These are phyloP conservation scores for Cocos nucifera DNA, from an alignment of 176 grass and related monocot genomes.

Conservation along the genomic window DNA sequence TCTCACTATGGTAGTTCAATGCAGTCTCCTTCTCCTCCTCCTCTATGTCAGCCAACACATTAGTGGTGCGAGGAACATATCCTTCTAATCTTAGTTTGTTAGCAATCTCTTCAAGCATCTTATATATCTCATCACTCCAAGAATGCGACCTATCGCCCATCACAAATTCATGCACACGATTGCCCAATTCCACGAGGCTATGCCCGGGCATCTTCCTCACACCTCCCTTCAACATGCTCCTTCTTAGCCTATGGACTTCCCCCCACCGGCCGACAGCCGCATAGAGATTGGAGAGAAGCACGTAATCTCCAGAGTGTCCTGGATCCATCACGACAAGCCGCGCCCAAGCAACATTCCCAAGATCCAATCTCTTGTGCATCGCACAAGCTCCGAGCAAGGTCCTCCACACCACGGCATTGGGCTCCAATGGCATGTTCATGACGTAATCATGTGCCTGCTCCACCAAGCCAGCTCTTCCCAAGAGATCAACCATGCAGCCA, in stretches of 20 bases:
- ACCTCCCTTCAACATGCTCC: conserved; percentile 45
- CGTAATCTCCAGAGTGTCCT: conserved; percentile 66
- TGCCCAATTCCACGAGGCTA: conserved; percentile 56
- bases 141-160: conserved; percentile 72
- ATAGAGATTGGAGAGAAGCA: conserved; percentile 80
- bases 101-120: conserved; percentile 58
- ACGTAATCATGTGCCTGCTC: conserved; percentile 70
- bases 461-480: conserved; percentile 64
- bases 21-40: conserved; percentile 78
- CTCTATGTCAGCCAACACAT: conserved; percentile 78
- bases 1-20: conserved; percentile 77
- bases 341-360: conserved; percentile 56
- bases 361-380: conserved; percentile 65
- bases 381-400: conserved; percentile 75
- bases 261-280: conserved; percentile 60
- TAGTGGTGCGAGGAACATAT: conserved; percentile 42
- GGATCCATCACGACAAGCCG: conserved; percentile 56
- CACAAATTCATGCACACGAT: conserved; percentile 61
- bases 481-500: conserved; percentile 81
- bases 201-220: conserved; percentile 71
- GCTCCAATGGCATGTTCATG: conserved; percentile 50
- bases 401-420: conserved; percentile 65
- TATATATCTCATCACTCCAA: conserved; percentile 51
- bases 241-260: conserved; percentile 49
- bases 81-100: conserved; percentile 47